phyloP scores from a whole-genome alignment of 1,284 basidiomycete genomes.

The Macrocybe sp. region DNA sequence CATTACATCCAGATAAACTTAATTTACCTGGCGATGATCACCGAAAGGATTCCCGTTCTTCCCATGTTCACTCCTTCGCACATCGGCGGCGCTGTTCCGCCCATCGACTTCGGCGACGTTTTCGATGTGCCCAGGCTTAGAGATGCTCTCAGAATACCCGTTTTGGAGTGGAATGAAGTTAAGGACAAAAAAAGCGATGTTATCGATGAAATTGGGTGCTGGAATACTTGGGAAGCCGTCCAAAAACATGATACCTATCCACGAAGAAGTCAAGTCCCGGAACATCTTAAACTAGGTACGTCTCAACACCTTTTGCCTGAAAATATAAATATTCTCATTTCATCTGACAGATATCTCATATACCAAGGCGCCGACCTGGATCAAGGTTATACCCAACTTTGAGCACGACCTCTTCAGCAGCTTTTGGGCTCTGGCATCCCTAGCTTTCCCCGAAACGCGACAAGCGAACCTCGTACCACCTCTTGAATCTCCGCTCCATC shows the following conservation, averaged over 20 bases:
- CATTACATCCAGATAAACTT: slow-evolving; percentile 46
- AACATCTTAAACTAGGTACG: slow-evolving; percentile 48
- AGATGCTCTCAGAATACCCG: slow-evolving; percentile 33
- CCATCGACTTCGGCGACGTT: slow-evolving; percentile 45
- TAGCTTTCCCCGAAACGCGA: slow-evolving; percentile 34
- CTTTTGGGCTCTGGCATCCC: slow-evolving; percentile 34
- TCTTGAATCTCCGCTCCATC: slow-evolving; percentile 25
- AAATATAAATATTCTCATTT: background rate
- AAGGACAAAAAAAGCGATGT: slow-evolving; percentile 36
- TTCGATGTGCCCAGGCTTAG: slow-evolving; percentile 46
- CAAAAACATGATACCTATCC: slow-evolving; percentile 40
- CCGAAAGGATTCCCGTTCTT: slow-evolving; percentile 60
- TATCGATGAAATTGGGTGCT: slow-evolving; percentile 64
- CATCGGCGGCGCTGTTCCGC: slow-evolving; percentile 41
- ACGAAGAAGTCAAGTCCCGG: slow-evolving; percentile 39
- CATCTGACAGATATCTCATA: slow-evolving; percentile 32
- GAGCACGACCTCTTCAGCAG: slow-evolving; percentile 31
- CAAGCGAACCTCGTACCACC: slow-evolving; percentile 27
- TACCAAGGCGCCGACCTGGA: slow-evolving; percentile 32
- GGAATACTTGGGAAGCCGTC: slow-evolving; percentile 57
- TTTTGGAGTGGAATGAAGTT: slow-evolving; percentile 54
- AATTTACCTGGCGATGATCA: slow-evolving; percentile 60
- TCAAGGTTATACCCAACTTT: slow-evolving; percentile 35
- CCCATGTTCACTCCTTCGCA: slow-evolving; percentile 65
- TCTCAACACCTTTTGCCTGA: background rate